A percentile compares a stretch with the other conserved stretches of the same genome.
These are phyloP conservation scores for Hypoxylon sp. DNA, from an alignment of 2,329 filamentous ascomycete species.

Conservation along the genomic window DNA sequence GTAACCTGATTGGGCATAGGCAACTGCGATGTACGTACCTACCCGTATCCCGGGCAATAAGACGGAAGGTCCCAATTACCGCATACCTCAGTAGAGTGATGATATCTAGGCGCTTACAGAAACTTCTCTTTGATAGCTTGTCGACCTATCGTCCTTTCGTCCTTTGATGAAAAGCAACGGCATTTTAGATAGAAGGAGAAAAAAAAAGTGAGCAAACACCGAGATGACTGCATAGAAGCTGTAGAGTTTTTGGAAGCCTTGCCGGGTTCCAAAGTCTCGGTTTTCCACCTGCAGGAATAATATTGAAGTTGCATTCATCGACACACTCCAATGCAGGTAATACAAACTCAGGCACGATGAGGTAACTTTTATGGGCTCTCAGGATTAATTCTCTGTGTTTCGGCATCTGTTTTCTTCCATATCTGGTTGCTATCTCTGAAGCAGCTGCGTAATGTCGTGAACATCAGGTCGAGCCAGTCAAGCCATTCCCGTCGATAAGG, in stretches of 20 bases:
- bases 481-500: neutral
- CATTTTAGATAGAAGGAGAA: neutral
- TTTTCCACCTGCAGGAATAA: slow-evolving; percentile 38
- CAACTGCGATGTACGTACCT: slow-evolving; percentile 9
- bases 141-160: slow-evolving; percentile 4
- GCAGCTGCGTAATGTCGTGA: neutral
- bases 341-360: slow-evolving; percentile 22
- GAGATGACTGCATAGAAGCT: slow-evolving; percentile 37
- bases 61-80: slow-evolving; percentile 7
- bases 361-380: slow-evolving; percentile 1
- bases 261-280: slow-evolving; percentile 33
- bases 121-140: neutral
- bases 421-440: slow-evolving; percentile 6
- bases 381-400: slow-evolving; percentile 1
- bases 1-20: slow-evolving; percentile 30
- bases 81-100: slow-evolving; percentile 14
- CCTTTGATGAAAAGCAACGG: slow-evolving; percentile 15
- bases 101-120: slow-evolving; percentile 9
- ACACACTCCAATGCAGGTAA: slow-evolving; percentile 36
- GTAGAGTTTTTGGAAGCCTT: slow-evolving; percentile 27
- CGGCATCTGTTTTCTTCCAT: slow-evolving; percentile 10
- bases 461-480: slow-evolving; percentile 3
- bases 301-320: slow-evolving; percentile 43
- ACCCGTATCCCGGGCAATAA: slow-evolving; percentile 23
- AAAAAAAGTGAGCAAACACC: slow-evolving; percentile 29